Evolutionary conservation across 345 rosid species (phyloP).

Genomic region (Firmiana major): DNA sequence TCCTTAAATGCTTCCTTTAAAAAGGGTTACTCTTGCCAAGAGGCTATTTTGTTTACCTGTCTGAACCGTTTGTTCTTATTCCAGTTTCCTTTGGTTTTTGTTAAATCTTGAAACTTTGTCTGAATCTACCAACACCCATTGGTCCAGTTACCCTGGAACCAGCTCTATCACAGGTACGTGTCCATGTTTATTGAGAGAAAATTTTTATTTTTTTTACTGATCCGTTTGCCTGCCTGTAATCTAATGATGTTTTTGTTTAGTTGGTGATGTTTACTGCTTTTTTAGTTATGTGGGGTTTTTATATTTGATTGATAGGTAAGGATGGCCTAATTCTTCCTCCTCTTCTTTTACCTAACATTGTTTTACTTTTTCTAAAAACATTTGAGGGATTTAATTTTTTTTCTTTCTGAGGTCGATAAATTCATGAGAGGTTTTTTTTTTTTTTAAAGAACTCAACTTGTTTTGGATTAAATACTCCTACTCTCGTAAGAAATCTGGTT

Average conservation of each 20-base stretch:
- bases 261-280: constrained; percentile 23
- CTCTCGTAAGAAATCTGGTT: constrained; percentile 14
- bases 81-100: not conserved
- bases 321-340: not conserved
- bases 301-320: constrained; percentile 40
- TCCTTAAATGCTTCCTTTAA: constrained; percentile 15
- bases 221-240: constrained; percentile 25
- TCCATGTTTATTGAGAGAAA: not conserved
- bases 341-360: constrained; percentile 29
- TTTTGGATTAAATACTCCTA: constrained; percentile 5
- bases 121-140: constrained; percentile 21
- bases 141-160: constrained; percentile 9
- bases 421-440: not conserved
- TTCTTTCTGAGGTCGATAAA: not conserved
- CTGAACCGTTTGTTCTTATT: not conserved
- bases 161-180: constrained; percentile 31
- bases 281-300: constrained; percentile 34
- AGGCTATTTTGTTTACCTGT: not conserved
- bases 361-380: constrained; percentile 20
- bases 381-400: constrained; percentile 25
- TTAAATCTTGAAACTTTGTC: constrained; percentile 28
- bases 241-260: constrained; percentile 21
- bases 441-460: constrained; percentile 12
- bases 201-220: constrained; percentile 13
- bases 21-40: constrained; percentile 17